phyloP scores from a whole-genome alignment of 2,329 filamentous ascomycete species.

The Cytospora chrysosperma region DNA sequence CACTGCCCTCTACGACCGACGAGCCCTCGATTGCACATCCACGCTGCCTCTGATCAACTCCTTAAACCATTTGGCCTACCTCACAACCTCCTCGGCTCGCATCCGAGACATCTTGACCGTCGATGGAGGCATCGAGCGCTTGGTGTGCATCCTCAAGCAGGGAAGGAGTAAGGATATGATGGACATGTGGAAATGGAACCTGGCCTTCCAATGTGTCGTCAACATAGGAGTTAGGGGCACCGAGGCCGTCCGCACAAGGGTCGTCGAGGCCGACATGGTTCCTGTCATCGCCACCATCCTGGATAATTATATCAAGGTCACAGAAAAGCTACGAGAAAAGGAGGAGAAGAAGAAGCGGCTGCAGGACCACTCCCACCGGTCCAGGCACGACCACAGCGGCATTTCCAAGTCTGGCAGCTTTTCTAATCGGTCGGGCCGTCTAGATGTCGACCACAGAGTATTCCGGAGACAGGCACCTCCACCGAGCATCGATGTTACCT shows the following conservation, averaged over 20 bases:
- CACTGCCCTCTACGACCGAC: constrained; percentile 94
- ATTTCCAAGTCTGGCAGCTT: constrained; percentile 53
- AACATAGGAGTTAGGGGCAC: constrained; percentile 97
- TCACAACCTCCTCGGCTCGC: constrained; percentile 94
- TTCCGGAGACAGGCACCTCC: constrained; percentile 79
- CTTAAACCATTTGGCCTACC: constrained; percentile 95
- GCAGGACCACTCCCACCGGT: constrained; percentile 51
- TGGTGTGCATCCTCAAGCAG: constrained; percentile 97
- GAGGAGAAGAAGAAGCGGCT: constrained; percentile 73
- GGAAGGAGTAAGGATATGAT: constrained; percentile 97
- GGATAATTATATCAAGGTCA: constrained; percentile 96
- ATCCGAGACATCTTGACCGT: constrained; percentile 98
- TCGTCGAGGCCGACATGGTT: constrained; percentile 98
- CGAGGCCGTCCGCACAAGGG: constrained; percentile 87
- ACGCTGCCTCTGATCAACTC: constrained; percentile 98
- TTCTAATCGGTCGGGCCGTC: constrained; percentile 50
- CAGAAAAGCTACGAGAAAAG: constrained; percentile 87
- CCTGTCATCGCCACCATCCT: constrained; percentile 97
- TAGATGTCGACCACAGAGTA: constrained; percentile 59
- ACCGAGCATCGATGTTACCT: constrained; percentile 76
- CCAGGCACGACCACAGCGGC: constrained; percentile 50
- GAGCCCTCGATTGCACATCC: constrained; percentile 96
- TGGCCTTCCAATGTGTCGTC: constrained; percentile 98
- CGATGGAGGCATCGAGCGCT: constrained; percentile 94
- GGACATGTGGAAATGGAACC: constrained; percentile 99